A percentile compares a stretch with the other conserved stretches of the same genome.
These are phyloP conservation scores for Sporothrix curviconia DNA, from an alignment of 2,329 filamentous ascomycete species.

Conservation along the genomic window DNA sequence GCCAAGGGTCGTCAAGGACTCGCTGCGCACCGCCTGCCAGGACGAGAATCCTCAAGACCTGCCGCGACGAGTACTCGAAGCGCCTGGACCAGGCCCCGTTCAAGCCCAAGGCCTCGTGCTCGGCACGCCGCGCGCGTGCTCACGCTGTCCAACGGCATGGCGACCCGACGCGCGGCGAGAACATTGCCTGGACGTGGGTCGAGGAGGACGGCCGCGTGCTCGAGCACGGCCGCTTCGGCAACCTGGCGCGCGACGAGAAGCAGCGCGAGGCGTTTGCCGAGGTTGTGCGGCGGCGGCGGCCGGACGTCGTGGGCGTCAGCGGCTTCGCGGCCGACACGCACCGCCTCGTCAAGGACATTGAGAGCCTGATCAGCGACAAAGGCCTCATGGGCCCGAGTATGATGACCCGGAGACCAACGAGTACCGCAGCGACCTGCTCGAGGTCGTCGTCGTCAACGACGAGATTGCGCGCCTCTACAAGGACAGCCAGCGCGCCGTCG, in stretches of 20 bases:
- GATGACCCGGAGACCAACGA: conserved; percentile 71
- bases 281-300: conserved; percentile 69
- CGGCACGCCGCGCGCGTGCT: conserved; percentile 80
- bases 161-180: conserved; percentile 63
- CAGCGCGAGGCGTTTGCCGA: conserved; percentile 68
- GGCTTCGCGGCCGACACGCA: conserved; percentile 85
- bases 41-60: conserved; percentile 82
- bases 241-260: conserved; percentile 64
- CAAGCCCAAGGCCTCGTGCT: conserved; percentile 86
- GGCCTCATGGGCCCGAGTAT: conserved; percentile 73
- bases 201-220: conserved; percentile 86
- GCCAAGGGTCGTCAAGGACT: conserved; percentile 91
- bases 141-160: conserved; percentile 78
- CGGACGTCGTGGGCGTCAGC: conserved; percentile 84
- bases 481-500: conserved; percentile 70
- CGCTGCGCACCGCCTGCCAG: conserved; percentile 86
- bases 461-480: conserved; percentile 96
- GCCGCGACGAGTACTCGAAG: conserved; percentile 81
- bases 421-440: conserved; percentile 69
- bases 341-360: conserved; percentile 73
- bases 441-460: conserved; percentile 89
- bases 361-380: conserved; percentile 70
- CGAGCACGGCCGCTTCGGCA: conserved; percentile 81
- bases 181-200: conserved; percentile 84
- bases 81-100: conserved; percentile 93